phyloP scores from a whole-genome alignment of 192 early-diverging fungal genomes.

The Ramicandelaber brevisporus region DNA sequence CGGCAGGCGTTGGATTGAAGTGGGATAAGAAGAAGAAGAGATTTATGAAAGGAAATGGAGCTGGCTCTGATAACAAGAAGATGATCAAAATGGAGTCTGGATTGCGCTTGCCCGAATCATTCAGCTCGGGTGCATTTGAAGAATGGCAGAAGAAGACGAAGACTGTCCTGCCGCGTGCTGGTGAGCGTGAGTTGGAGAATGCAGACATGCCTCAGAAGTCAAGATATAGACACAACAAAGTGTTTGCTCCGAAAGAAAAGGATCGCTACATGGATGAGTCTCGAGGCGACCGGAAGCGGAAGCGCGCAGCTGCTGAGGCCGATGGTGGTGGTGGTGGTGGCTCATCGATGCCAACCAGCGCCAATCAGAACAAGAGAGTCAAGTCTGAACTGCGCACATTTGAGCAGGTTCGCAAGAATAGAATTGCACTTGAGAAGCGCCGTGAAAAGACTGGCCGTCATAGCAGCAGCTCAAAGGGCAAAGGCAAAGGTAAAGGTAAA shows the following conservation, averaged over 20 bases:
- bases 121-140: slow-evolving; percentile 62
- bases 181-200: slow-evolving; percentile 57
- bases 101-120: slow-evolving; percentile 64
- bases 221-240: slow-evolving; percentile 52
- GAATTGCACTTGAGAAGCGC: slow-evolving; percentile 38
- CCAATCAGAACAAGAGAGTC: slow-evolving; percentile 5
- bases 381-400: slow-evolving; percentile 57
- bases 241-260: slow-evolving; percentile 38
- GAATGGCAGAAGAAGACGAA: slow-evolving; percentile 83
- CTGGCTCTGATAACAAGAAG: slow-evolving; percentile 92
- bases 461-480: slow-evolving; percentile 9
- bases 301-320: slow-evolving; percentile 25
- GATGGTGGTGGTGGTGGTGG: slow-evolving; percentile 5
- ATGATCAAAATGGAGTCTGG: slow-evolving; percentile 78
- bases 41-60: slow-evolving; percentile 54
- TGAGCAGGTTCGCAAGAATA: slow-evolving; percentile 54
- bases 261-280: slow-evolving; percentile 33
- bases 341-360: slow-evolving; percentile 2
- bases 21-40: slow-evolving; percentile 92
- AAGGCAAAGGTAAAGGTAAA: too few relatives aligned
- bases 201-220: slow-evolving; percentile 18
- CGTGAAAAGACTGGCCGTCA: slow-evolving; percentile 46
- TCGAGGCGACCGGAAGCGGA: slow-evolving; percentile 34
- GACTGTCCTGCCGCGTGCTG: slow-evolving; percentile 47
- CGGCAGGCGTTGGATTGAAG: slow-evolving; percentile 25